phyloP scores from a whole-genome alignment of 78 protist species.

The Speleostelium caveatum region DNA sequence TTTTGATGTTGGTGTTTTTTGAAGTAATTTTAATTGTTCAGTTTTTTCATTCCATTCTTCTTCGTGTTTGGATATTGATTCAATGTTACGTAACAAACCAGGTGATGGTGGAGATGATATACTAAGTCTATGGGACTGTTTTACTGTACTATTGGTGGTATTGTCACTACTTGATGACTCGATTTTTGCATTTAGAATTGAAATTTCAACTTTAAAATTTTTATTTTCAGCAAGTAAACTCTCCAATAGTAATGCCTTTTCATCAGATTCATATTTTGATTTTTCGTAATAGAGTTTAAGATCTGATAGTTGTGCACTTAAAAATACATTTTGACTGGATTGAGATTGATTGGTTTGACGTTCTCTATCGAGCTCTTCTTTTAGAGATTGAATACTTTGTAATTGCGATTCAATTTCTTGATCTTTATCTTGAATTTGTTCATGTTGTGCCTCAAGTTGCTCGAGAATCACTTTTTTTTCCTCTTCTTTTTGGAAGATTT shows the following conservation, averaged over 20 bases:
- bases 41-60: conserved; percentile 69
- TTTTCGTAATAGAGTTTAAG: conserved; percentile 41
- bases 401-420: conserved; percentile 58
- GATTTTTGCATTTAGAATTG: not conserved
- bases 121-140: not conserved
- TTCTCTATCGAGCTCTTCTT: conserved; percentile 10
- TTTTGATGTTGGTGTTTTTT: conserved; percentile 52
- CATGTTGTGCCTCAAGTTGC: conserved; percentile 22
- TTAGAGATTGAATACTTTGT: conserved; percentile 1
- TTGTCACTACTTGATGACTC: not conserved
- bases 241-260: conserved; percentile 32
- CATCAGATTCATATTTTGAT: conserved; percentile 28
- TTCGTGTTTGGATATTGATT: not conserved
- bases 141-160: not conserved
- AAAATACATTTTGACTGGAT: conserved; percentile 29
- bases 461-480: conserved; percentile 51
- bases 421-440: conserved; percentile 67
- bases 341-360: not conserved
- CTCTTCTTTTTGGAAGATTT: conserved; percentile 65
- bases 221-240: conserved; percentile 27
- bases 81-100: not conserved
- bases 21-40: conserved; percentile 55
- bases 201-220: conserved; percentile 10
- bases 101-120: conserved; percentile 10
- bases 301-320: conserved; percentile 43